Conservation (phyloP, 164 flowering plant species). For the Annona squamosa region DNA sequence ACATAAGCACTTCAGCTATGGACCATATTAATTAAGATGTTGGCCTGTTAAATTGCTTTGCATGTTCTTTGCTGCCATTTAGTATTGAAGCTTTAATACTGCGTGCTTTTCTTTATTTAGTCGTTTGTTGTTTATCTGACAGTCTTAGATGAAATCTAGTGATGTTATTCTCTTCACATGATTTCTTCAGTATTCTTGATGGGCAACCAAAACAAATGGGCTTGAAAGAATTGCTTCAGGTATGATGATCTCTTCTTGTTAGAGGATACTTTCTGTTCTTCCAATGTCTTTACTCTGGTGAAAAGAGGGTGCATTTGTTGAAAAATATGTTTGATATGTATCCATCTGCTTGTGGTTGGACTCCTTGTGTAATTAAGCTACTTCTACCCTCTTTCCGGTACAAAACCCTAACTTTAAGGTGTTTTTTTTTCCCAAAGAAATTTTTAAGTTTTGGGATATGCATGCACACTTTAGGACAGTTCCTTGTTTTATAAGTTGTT, state of each 20-base stretch:
- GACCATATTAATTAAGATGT: too few relatives aligned
- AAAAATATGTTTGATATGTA: background rate
- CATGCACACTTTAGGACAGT: too few relatives aligned
- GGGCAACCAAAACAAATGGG: conserved; percentile 93
- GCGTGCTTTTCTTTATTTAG: background rate
- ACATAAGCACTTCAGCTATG: too few relatives aligned
- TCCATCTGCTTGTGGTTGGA: background rate
- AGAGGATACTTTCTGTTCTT: background rate
- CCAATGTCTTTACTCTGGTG: background rate
- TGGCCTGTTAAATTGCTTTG: too few relatives aligned
- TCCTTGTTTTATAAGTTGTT: too few relatives aligned
- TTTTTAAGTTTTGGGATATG: too few relatives aligned
- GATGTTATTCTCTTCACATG: background rate
- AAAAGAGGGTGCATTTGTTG: background rate
- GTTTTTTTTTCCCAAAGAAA: too few relatives aligned
- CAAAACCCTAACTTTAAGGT: too few relatives aligned
- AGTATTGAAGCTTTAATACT: background rate
- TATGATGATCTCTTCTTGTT: conserved; percentile 10
- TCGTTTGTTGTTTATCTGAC: background rate
- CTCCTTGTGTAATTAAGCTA: too few relatives aligned
- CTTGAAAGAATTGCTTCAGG: conserved; percentile 87
- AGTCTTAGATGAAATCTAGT: background rate
- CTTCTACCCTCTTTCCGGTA: too few relatives aligned
- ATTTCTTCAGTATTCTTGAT: conserved; percentile 56
- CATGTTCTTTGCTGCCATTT: background rate